Percentiles rank a stretch among this genome's conserved stretches.
phyloP scores from a whole-genome alignment of 106 monocot genomes.

The Amphibolis antarctica region DNA sequence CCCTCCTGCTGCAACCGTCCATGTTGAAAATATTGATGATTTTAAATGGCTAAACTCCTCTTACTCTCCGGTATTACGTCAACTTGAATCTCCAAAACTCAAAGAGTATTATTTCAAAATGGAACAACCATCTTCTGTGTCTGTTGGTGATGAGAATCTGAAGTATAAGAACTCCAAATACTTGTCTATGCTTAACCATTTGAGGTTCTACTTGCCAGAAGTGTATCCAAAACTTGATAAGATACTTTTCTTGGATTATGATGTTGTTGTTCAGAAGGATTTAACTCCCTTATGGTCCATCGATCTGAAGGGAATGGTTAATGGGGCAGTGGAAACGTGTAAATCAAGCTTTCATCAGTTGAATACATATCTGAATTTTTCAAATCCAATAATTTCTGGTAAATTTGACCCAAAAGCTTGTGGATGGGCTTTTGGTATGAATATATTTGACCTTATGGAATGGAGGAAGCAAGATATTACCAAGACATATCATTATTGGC shows the following conservation, averaged over 20 bases:
- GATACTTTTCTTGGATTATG: conserved; percentile 48
- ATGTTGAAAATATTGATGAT: conserved; percentile 33
- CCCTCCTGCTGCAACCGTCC: conserved; percentile 8
- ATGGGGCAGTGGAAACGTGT: conserved; percentile 50
- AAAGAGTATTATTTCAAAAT: conserved; percentile 37
- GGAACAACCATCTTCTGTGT: conserved; percentile 19
- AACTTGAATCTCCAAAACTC: conserved; percentile 27
- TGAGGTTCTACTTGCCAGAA: conserved; percentile 51
- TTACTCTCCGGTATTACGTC: conserved; percentile 27
- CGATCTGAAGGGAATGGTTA: conserved; percentile 43
- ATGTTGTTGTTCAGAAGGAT: conserved; percentile 43
- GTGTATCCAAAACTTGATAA: conserved; percentile 44
- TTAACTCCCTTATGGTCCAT: conserved; percentile 40
- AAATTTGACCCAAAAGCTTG: conserved; percentile 32
- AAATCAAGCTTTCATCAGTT: conserved; percentile 20
- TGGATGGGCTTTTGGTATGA: conserved; percentile 51
- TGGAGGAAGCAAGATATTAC: conserved; percentile 36
- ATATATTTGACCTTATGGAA: conserved; percentile 37
- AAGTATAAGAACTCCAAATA: conserved; percentile 47
- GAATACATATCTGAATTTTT: conserved; percentile 35
- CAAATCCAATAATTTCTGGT: conserved; percentile 26
- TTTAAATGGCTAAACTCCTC: conserved; percentile 46
- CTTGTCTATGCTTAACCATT: conserved; percentile 40
- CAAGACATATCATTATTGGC: conserved; percentile 39
- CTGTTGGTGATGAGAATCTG: conserved; percentile 23